These are phyloP conservation scores for Boletus rubescentipes DNA, from an alignment of 768 basidiomycete species.

Conservation along the genomic window DNA sequence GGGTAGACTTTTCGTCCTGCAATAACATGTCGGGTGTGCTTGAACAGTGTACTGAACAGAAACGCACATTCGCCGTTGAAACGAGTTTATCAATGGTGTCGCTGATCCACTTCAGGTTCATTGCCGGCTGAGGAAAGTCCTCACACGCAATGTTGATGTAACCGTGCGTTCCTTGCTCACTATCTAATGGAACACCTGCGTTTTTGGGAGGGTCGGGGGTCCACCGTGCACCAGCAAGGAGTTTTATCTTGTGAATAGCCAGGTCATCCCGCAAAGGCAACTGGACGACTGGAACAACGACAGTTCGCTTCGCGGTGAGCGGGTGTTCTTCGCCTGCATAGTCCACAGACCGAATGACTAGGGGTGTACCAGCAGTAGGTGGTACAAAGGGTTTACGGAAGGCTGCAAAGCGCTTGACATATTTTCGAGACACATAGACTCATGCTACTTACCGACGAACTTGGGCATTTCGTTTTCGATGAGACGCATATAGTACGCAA, in stretches of 20 bases:
- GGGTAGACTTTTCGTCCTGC: constrained; percentile 35
- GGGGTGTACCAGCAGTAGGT: constrained; percentile 54
- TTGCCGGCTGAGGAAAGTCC: constrained; percentile 72
- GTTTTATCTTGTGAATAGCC: constrained; percentile 80
- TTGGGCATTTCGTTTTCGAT: constrained; percentile 89
- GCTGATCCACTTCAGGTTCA: constrained; percentile 95
- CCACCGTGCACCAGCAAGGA: constrained; percentile 90
- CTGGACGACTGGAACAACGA: constrained; percentile 72
- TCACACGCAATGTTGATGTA: constrained; percentile 92
- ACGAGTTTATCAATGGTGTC: constrained; percentile 81
- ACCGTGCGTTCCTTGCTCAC: constrained; percentile 58
- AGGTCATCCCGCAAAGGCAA: constrained; percentile 63
- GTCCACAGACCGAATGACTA: constrained; percentile 71
- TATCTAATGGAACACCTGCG: constrained; percentile 50
- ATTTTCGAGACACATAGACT: constrained; percentile 6
- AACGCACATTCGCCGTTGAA: constrained; percentile 80
- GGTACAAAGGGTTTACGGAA: constrained; percentile 80
- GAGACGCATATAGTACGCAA: constrained; percentile 75
- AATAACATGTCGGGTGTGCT: constrained; percentile 15
- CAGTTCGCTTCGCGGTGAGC: constrained; percentile 62
- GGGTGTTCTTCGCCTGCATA: constrained; percentile 80
- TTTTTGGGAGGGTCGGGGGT: constrained; percentile 69
- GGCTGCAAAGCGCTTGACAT: constrained; percentile 42
- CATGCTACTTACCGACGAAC: constrained; percentile 64
- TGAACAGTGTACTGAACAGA: constrained; percentile 1